Base-by-base conservation (phyloP, 108 stramenopile species). In the Licmophora abbreviata region DNA sequence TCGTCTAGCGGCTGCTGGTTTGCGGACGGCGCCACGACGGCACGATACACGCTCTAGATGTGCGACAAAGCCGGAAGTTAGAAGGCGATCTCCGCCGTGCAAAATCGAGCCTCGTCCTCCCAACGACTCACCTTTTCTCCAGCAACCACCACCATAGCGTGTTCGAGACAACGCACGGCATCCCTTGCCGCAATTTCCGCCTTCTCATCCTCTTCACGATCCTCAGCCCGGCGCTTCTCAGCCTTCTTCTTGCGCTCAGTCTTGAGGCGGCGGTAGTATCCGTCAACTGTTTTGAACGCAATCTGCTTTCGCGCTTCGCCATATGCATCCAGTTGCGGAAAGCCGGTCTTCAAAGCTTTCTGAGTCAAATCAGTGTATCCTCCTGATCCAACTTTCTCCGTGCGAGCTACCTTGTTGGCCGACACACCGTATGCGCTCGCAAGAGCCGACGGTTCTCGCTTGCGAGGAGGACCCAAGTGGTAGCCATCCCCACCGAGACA, bases 131-230 rank as follows among this genome's bases (percentile, higher is more conserved):
- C 38, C 43, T 75, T 75, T 63, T 75, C 74, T 29, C 80, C 80
- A 20, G 84, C 83, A 0, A 86, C 77, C 5, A 91, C 76, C 21
- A 86, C 78, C 88, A 90, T 86, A 33, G 79, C 76, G 54, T 91
- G 84, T 50, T 91, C 88, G 54, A 91, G 68, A 43, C 88, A 91
- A 12, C 88, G 68, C 12, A 86, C 88, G 1, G 84, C 88, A 59
- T 91, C 88, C 30, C 80, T 56, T 3, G 84, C 82, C 0, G 88
- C 84, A 14, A 67, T 48, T 66, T 91, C 84, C 0, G 85, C 82
- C 8, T 79, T 60, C 22, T 73, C 73, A 14, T 17, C 17, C 21
- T 41, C 26, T 14, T 44, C 42, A 15, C 42, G 46, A 30, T 26
- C 59, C 20, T 21, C 21, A 27, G 48, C 21, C 18, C 49, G 18